Conservation (phyloP, 108 stramenopile species). For the Epithemia pelagica region DNA sequence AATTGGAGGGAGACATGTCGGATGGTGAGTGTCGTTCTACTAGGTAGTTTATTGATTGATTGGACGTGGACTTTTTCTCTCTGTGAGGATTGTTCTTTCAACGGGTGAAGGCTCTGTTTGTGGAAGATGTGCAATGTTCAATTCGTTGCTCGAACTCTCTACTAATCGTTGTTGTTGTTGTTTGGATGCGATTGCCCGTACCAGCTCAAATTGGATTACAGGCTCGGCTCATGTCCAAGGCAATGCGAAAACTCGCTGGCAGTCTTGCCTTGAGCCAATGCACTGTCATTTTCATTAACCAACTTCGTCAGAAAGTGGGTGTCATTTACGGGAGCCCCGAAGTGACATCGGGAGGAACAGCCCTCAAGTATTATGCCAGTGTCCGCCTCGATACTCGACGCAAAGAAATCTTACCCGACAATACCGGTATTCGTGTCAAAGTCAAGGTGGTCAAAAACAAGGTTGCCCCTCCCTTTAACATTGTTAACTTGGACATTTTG, state of each 20-base stretch:
- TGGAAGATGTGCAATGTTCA: no score
- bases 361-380: conserved; percentile 90
- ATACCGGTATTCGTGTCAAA: conserved; percentile 80
- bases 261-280: conserved; percentile 75
- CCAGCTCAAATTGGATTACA: conserved; percentile 82
- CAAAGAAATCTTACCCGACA: conserved; percentile 87
- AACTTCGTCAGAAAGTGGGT: conserved; percentile 83
- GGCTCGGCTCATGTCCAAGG: conserved; percentile 96
- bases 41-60: no score
- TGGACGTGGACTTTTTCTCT: no score
- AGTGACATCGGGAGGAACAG: conserved; percentile 94
- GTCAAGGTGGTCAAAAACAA: conserved; percentile 97
- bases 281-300: conserved; percentile 93
- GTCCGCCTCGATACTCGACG: conserved; percentile 86
- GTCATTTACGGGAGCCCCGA: conserved; percentile 90
- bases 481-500: conserved; percentile 76
- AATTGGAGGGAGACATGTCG: conserved; percentile 88
- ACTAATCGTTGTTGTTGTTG: no score
- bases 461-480: conserved; percentile 89
- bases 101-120: no score
- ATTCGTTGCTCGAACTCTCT: no score
- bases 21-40: conserved; percentile 37
- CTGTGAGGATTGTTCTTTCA: no score
- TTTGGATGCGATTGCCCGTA: no score
- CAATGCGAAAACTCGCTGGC: conserved; percentile 91